Evolutionary conservation across 2,329 filamentous ascomycete genomes (phyloP).

Genomic region (Drechslerella coelobrocha): DNA sequence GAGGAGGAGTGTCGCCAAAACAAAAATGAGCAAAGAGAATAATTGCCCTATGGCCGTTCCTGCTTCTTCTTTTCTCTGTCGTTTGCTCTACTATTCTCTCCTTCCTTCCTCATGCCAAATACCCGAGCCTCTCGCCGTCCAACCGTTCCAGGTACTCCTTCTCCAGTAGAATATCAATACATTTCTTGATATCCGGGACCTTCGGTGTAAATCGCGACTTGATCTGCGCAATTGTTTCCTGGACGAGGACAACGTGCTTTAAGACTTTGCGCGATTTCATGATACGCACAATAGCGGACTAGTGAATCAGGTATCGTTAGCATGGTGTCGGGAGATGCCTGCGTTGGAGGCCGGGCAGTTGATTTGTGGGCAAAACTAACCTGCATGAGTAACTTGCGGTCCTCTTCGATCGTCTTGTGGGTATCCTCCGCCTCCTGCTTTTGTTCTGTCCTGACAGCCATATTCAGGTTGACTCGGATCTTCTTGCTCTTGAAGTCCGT

Average conservation of each 20-base stretch:
- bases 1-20: constrained; percentile 8
- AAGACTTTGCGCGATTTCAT: constrained; percentile 99
- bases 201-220: constrained; percentile 91
- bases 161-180: constrained; percentile 96
- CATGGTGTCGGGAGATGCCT: constrained; percentile 20
- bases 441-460: constrained; percentile 90
- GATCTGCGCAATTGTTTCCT: constrained; percentile 95
- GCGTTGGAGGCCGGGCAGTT: neutral
- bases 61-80: neutral
- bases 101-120: constrained; percentile 68
- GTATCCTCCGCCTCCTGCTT: constrained; percentile 97
- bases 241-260: constrained; percentile 94
- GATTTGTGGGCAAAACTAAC: constrained; percentile 64
- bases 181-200: constrained; percentile 97
- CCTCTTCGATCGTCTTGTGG: constrained; percentile 99
- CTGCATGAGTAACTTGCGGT: constrained; percentile 94
- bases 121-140: constrained; percentile 91
- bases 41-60: neutral
- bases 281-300: constrained; percentile 98
- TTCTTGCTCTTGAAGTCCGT: constrained; percentile 98
- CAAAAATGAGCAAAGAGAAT: constrained; percentile 10
- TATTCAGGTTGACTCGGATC: constrained; percentile 93
- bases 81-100: neutral
- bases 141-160: constrained; percentile 98
- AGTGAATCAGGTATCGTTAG: constrained; percentile 53